Percentiles rank a stretch among this genome's conserved stretches.
phyloP scores from a whole-genome alignment of 306 rosid genomes.

The Trifolium subterraneum region DNA sequence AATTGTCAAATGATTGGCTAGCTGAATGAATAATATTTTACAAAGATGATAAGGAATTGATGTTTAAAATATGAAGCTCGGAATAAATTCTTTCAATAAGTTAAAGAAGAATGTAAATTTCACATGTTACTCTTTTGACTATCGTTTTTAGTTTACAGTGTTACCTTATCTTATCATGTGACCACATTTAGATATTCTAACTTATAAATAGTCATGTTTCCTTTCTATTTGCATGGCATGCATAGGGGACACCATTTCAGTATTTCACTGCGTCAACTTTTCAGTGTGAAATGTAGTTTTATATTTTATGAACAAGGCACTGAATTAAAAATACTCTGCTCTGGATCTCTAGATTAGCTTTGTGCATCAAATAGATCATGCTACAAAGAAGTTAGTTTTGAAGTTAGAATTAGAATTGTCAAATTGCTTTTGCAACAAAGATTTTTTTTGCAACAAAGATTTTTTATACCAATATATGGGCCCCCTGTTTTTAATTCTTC shows the following conservation, averaged over 20 bases:
- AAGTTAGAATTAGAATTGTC: neutral
- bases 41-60: slow-evolving; percentile 19
- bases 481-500: neutral
- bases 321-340: slow-evolving; percentile 9
- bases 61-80: slow-evolving; percentile 14
- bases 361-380: slow-evolving; percentile 20
- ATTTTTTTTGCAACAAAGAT: no score
- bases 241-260: neutral
- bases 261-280: neutral
- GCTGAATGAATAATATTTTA: neutral
- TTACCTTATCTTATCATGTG: slow-evolving; percentile 15
- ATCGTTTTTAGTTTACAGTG: slow-evolving; percentile 6
- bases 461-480: no score
- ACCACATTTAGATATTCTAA: slow-evolving; percentile 16
- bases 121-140: slow-evolving; percentile 10
- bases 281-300: slow-evolving; percentile 19
- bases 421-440: no score
- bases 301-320: slow-evolving; percentile 6
- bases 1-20: neutral
- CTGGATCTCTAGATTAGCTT: slow-evolving; percentile 27
- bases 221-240: slow-evolving; percentile 16
- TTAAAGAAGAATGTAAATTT: slow-evolving; percentile 19
- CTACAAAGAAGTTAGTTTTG: slow-evolving; percentile 21
- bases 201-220: slow-evolving; percentile 17
- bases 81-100: neutral